Evolutionary conservation across 2,329 filamentous ascomycete genomes (phyloP), one percentile per base, ranked within the genome.

Genomic region (Paracamarosporium sp.): DNA sequence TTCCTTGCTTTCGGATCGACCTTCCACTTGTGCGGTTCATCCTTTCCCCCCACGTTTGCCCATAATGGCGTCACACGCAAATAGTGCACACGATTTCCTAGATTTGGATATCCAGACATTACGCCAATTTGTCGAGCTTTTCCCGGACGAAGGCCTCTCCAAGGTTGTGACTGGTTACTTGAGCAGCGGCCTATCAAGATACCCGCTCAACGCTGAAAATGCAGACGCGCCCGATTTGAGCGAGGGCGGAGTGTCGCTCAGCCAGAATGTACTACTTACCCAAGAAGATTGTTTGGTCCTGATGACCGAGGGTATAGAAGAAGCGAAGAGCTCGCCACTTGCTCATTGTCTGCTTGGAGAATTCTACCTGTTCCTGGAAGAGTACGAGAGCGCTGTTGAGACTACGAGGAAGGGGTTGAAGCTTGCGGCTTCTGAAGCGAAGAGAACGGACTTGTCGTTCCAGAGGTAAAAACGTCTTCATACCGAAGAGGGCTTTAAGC

Each of bases 81-180:
- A 76, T 59, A 75, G 74, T 59, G 74, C 74, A 25, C 72, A 77
- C 60, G 70, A 75, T 53, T 44, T 75, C 35, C 62, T 84, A n/a
- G 86, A 92, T 25, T 90, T 92, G 81, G 93, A 98, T 70, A 85
- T 87, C 41, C 86, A 86, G 41, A 81, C 94, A n/a, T 79, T 99
- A 24, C 85, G 89, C 53, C 88, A 93, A 64, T 99, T 94, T 71
- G 90, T 92, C 61, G 81, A 83, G 3, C 88, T 95, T 65, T 99
- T 99, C 66, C 92, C 93, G 0, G 88, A 92, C 3, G 88, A 88
- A 56, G 93, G 95, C 28, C 82, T 98, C 7, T 88, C 88, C 51
- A 93, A 93, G 68, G 87, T 97, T 33, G 82, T 99, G 50, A 89
- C 87, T 41, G 93, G 89, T 0, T 99, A 90, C 73, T 79, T 99